These are phyloP conservation scores for Saprolegnia diclina DNA, from an alignment of 352 stramenopile species.

Conservation along the genomic window DNA sequence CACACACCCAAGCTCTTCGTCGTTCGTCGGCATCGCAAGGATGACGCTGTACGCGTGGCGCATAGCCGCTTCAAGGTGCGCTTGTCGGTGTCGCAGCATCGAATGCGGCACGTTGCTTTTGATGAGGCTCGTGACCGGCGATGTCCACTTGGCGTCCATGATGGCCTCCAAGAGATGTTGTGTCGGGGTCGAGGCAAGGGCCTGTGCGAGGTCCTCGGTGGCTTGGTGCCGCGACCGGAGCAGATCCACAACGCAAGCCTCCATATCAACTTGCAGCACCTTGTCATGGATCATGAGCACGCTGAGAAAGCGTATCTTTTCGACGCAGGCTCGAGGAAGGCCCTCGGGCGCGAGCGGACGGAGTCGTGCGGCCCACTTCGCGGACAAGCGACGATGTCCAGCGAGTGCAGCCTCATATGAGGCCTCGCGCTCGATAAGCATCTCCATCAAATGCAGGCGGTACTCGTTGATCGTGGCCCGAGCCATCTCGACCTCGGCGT, in stretches of 20 bases:
- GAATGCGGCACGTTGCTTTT: not conserved
- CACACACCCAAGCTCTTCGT: too few species aligned
- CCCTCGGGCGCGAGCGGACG: not conserved
- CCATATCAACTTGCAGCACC: not conserved
- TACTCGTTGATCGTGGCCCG: not conserved
- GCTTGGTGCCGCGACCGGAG: not conserved
- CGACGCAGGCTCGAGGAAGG: not conserved
- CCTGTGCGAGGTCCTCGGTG: not conserved
- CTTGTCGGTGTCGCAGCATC: not conserved
- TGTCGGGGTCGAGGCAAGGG: not conserved
- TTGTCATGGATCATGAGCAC: constrained; percentile 1
- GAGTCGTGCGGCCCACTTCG: not conserved
- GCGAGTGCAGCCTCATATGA: not conserved
- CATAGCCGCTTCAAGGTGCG: not conserved
- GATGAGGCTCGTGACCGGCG: not conserved
- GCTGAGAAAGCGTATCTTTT: constrained; percentile 13
- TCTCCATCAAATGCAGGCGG: not conserved
- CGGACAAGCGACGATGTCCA: not conserved
- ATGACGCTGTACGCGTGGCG: not conserved
- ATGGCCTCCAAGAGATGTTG: not conserved
- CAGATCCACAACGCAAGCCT: constrained; percentile 1
- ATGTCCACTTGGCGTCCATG: not conserved
- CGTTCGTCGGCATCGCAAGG: not conserved
- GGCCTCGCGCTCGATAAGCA: not conserved
- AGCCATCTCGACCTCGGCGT: not conserved